These are phyloP conservation scores for Cystobasidiaceae sp. DNA, from an alignment of 1,284 basidiomycete species.

Conservation along the genomic window DNA sequence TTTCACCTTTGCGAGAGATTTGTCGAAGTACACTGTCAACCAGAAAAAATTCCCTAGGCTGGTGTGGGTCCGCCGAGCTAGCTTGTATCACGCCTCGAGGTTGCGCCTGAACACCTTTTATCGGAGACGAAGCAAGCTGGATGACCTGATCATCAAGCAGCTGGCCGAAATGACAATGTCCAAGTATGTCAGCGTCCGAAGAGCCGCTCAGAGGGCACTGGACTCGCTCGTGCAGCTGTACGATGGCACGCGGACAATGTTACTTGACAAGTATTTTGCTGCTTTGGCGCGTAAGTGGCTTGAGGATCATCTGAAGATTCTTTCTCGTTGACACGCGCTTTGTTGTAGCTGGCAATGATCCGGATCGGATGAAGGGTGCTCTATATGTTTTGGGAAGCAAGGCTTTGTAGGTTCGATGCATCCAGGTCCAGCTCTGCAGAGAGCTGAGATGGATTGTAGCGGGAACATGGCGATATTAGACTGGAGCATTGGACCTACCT, in stretches of 20 bases:
- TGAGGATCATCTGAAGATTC: background rate
- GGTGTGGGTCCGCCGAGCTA: conserved; percentile 62
- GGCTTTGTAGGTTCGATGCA: conserved; percentile 54
- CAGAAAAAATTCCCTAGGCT: conserved; percentile 45
- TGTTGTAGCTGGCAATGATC: conserved; percentile 61
- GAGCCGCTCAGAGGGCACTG: conserved; percentile 67
- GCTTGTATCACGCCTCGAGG: conserved; percentile 55
- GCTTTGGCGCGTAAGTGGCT: conserved; percentile 55
- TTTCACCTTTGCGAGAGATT: conserved; percentile 29
- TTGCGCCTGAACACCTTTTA: conserved; percentile 73
- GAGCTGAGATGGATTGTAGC: conserved; percentile 31
- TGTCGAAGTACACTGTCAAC: conserved; percentile 36
- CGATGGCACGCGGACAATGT: conserved; percentile 67
- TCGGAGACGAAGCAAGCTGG: conserved; percentile 69
- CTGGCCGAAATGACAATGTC: conserved; percentile 79
- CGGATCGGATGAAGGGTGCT: conserved; percentile 93
- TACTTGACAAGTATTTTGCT: conserved; percentile 50
- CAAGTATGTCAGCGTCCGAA: conserved; percentile 68
- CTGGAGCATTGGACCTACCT: conserved; percentile 60
- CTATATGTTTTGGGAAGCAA: conserved; percentile 81
- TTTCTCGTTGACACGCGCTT: too few species aligned
- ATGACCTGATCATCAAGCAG: conserved; percentile 71
- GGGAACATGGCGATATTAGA: conserved; percentile 53
- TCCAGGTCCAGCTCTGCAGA: conserved; percentile 9
- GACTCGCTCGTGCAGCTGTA: conserved; percentile 70